Evolutionary conservation across 495 filamentous ascomycete species (phyloP), one percentile per base, ranked within the genome.

Genomic region (Hyaloscypha variabilis): DNA sequence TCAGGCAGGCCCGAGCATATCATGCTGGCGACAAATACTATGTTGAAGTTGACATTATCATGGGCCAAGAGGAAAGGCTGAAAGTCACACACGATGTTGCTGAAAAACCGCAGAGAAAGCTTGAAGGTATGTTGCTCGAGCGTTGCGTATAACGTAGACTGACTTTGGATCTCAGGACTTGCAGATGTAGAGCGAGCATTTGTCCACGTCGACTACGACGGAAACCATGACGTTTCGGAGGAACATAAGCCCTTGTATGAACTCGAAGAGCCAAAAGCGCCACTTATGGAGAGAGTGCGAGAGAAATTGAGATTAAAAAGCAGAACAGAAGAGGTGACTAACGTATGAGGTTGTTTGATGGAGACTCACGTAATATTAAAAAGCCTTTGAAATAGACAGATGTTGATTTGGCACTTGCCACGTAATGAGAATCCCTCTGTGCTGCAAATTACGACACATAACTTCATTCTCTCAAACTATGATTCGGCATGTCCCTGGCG

Each of bases 31-130:
- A 83, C 64, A 76, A 82, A 29, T 83, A 82, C 65, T 86, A 84
- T 67, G 82, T 85, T 36, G 83, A 87, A 67, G 79, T 87, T 26
- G 83, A 86, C 68, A 79, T 86, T 60, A 79, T 87, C 51, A 85
- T 86, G 83, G 78, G 82, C 64, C 79, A 79, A 60, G 75, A 77
- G 14, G 70, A 77, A 24, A 79, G 77, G 3, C 72, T 86, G 6
- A 83, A 77, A 54, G 71, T 82, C 23, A 81, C 82, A 23, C 83
- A 87, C 67, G 83, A 86, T 66, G 79, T 86, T 34, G 81, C 76
- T 31, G 81, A 86, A 61, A 73, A 73, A 6, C 71, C 85, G 23
- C 84, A 86, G 67, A 71, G 82, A 13, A 87, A 87, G 65, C 76
- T 85, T 31, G 83, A 86, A 75, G 81, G 63, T 66, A 42, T 29